These are phyloP conservation scores for Pyrenula massariospora DNA, from an alignment of 495 filamentous ascomycete species.

Conservation along the genomic window DNA sequence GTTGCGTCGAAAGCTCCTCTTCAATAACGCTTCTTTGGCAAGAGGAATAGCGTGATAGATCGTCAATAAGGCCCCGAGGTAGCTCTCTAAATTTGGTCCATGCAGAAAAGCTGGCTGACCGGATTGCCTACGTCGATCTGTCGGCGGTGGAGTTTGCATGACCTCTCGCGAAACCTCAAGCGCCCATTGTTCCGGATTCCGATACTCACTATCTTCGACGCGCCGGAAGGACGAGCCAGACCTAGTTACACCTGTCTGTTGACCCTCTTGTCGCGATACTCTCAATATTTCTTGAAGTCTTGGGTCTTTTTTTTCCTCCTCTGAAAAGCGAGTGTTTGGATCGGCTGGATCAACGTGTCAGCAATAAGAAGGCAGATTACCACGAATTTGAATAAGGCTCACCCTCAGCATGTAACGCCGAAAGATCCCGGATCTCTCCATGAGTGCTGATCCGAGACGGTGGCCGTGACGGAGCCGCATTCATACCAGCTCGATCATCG, in stretches of 20 bases:
- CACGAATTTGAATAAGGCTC: constrained; percentile 6
- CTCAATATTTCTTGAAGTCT: constrained; percentile 47
- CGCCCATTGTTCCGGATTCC: constrained; percentile 67
- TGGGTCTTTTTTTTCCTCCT: constrained; percentile 42
- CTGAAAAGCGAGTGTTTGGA: constrained; percentile 28
- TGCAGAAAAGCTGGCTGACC: constrained; percentile 62
- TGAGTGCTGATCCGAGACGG: constrained; percentile 50
- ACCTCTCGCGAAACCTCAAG: constrained; percentile 55
- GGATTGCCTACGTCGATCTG: constrained; percentile 44
- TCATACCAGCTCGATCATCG: constrained; percentile 26
- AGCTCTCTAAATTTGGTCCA: constrained; percentile 44
- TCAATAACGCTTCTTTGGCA: constrained; percentile 61
- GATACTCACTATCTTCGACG: constrained; percentile 32
- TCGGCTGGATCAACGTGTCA: constrained; percentile 17
- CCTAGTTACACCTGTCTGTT: constrained; percentile 47
- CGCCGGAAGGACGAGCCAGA: constrained; percentile 8
- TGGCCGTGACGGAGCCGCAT: constrained; percentile 54
- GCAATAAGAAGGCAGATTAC: constrained; percentile 10
- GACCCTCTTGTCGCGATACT: constrained; percentile 35
- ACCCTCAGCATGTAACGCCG: constrained; percentile 6
- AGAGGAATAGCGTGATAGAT: constrained; percentile 80
- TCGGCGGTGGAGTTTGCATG: constrained; percentile 45
- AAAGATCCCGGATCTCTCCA: constrained; percentile 11
- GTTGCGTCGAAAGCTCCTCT: constrained; percentile 30
- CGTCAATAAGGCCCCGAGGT: constrained; percentile 58